phyloP scores from a whole-genome alignment of 768 basidiomycete species.

The Xerocomus brunneocitrinus region DNA sequence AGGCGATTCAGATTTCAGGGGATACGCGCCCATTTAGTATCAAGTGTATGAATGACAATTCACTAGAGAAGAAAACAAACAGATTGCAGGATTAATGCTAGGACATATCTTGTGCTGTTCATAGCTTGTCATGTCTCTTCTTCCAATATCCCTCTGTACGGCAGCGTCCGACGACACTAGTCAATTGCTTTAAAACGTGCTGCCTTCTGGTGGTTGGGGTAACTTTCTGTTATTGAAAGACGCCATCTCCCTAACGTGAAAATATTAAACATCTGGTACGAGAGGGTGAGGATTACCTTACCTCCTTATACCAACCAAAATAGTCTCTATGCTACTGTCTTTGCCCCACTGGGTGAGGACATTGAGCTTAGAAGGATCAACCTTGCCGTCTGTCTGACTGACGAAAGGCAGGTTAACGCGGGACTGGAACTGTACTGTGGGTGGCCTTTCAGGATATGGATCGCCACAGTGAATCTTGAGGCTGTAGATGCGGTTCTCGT shows the following conservation, averaged over 20 bases:
- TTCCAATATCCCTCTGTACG: conserved; percentile 10
- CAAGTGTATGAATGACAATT: conserved; percentile 12
- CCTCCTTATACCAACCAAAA: conserved; percentile 93
- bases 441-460: conserved; percentile 71
- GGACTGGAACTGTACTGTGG: conserved; percentile 79
- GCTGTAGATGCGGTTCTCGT: conserved; percentile 98
- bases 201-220: conserved; percentile 91
- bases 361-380: conserved; percentile 66
- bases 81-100: conserved; percentile 22
- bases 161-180: not conserved
- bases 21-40: not conserved
- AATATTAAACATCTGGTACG: conserved; percentile 5
- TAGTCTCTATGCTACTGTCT: conserved; percentile 75
- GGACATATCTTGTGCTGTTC: conserved; percentile 13
- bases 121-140: conserved; percentile 10
- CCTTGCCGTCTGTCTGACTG: conserved; percentile 64
- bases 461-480: conserved; percentile 84
- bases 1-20: not conserved
- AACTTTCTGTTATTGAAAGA: conserved; percentile 87
- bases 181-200: conserved; percentile 44
- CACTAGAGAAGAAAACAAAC: conserved; percentile 11
- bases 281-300: conserved; percentile 26
- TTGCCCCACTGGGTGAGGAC: conserved; percentile 75
- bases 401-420: conserved; percentile 95
- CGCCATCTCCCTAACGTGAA: conserved; percentile 80